phyloP scores from a whole-genome alignment of 345 rosid genomes.

The Gynandropsis gynandra region DNA sequence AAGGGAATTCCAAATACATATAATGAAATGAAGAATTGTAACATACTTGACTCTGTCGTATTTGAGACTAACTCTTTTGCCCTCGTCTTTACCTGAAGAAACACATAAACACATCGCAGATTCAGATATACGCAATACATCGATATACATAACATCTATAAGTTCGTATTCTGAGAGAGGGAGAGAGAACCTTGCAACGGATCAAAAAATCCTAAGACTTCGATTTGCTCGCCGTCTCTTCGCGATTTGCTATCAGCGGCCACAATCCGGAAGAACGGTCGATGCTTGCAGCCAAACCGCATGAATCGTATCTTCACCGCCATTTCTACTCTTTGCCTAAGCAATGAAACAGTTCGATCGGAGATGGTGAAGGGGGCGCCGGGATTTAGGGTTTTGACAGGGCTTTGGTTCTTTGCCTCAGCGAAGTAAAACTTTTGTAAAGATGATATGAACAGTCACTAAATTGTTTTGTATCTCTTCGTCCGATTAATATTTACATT shows the following conservation, averaged over 20 bases:
- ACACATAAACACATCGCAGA: neutral
- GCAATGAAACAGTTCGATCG: too few relatives aligned
- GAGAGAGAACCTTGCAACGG: slow-evolving; percentile 57
- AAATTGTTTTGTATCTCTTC: too few relatives aligned
- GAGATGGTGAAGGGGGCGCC: too few relatives aligned
- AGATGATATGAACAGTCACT: too few relatives aligned
- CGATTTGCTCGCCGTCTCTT: slow-evolving; percentile 81
- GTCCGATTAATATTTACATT: too few relatives aligned
- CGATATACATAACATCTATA: neutral
- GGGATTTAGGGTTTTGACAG: too few relatives aligned
- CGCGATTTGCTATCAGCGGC: slow-evolving; percentile 80
- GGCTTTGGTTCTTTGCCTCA: too few relatives aligned
- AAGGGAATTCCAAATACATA: neutral
- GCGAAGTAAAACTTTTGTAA: too few relatives aligned
- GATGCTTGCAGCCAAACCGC: slow-evolving; percentile 67
- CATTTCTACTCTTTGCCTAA: slow-evolving; percentile 29
- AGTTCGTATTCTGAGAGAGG: neutral
- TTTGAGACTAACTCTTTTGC: slow-evolving; percentile 71
- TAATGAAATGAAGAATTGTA: neutral
- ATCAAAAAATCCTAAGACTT: slow-evolving; percentile 69
- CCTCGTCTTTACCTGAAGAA: slow-evolving; percentile 68
- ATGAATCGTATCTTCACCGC: slow-evolving; percentile 66
- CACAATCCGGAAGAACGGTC: slow-evolving; percentile 70
- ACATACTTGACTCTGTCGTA: slow-evolving; percentile 85
- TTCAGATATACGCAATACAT: neutral